A percentile compares a stretch with the other conserved stretches of the same genome.
These are phyloP conservation scores for Gnaphalium uliginosum DNA, from an alignment of 129 eudicot genomes.

Conservation along the genomic window DNA sequence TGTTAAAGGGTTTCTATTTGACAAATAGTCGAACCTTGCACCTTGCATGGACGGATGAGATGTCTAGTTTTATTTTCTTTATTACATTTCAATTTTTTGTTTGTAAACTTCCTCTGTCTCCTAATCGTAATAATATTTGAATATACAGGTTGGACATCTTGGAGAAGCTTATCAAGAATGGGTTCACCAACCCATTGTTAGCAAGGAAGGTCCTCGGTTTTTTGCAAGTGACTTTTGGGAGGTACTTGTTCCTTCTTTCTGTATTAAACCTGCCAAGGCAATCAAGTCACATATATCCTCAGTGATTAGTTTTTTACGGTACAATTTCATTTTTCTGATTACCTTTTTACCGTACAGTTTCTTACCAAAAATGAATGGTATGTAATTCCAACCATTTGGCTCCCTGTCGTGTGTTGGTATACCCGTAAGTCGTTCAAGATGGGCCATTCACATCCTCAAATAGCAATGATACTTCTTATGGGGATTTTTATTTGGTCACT, in stretches of 20 bases:
- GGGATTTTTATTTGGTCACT: conserved; percentile 88
- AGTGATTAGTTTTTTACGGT: background rate
- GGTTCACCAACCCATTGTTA: conserved; percentile 97
- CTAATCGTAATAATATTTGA: background rate
- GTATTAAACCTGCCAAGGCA: background rate
- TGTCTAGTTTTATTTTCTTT: background rate
- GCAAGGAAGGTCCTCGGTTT: conserved; percentile 96
- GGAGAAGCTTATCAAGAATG: conserved; percentile 96
- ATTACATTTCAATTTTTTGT: background rate
- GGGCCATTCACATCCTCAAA: conserved; percentile 64
- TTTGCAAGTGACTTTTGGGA: conserved; percentile 90
- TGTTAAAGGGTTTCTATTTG: conserved; percentile 8
- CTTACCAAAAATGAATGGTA: conserved; percentile 78
- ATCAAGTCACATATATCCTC: background rate
- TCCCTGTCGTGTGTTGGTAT: conserved; percentile 84
- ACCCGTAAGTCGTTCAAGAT: conserved; percentile 53
- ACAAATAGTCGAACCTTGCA: background rate
- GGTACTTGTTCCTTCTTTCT: conserved; percentile 44
- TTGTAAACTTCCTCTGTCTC: background rate
- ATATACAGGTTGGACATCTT: conserved; percentile 92
- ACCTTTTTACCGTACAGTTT: conserved; percentile 49
- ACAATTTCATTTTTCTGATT: conserved; percentile 8
- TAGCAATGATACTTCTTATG: conserved; percentile 44
- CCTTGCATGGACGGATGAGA: background rate
- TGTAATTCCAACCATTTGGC: conserved; percentile 84